Conservation (phyloP, 345 rosid species). For the Lepidium aucheri region DNA sequence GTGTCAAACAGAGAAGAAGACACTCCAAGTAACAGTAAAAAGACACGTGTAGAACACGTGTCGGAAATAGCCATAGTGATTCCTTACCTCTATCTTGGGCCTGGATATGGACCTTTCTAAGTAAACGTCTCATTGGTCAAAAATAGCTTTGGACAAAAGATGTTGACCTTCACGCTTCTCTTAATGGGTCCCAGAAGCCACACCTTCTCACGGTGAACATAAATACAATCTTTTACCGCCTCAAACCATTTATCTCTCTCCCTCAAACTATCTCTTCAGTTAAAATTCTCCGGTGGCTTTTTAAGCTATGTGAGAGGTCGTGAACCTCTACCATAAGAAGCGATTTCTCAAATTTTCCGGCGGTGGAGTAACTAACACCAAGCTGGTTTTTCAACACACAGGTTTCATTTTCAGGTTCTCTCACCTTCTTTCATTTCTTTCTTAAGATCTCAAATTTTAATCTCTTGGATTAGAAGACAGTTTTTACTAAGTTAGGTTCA, state of each 20-base stretch:
- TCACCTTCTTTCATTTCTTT: neutral
- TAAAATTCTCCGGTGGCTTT: slow-evolving; percentile 2
- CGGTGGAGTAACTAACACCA: slow-evolving; percentile 1
- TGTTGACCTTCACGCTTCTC: slow-evolving; percentile 19
- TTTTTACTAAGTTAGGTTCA: neutral
- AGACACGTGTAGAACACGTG: slow-evolving; percentile 26
- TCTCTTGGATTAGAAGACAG: neutral
- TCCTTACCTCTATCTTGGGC: slow-evolving; percentile 22
- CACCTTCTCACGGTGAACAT: slow-evolving; percentile 13
- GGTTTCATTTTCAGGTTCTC: slow-evolving; percentile 8
- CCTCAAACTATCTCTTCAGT: neutral
- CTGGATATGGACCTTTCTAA: slow-evolving; percentile 19
- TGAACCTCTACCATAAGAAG: neutral
- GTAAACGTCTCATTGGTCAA: slow-evolving; percentile 10
- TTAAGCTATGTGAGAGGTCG: slow-evolving; percentile 1
- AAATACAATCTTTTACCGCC: slow-evolving; percentile 21
- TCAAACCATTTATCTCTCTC: neutral
- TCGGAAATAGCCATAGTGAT: slow-evolving; percentile 5
- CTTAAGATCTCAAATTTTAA: neutral
- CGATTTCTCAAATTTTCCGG: neutral
- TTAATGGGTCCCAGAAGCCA: slow-evolving; percentile 3
- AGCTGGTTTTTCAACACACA: neutral
- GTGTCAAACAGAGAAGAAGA: neutral
- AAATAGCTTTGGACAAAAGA: slow-evolving; percentile 10
- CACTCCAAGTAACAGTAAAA: neutral